Evolutionary conservation across 257 asterid genomes (phyloP), one percentile per base, ranked within the genome.

Genomic region (Nemophila menziesii): DNA sequence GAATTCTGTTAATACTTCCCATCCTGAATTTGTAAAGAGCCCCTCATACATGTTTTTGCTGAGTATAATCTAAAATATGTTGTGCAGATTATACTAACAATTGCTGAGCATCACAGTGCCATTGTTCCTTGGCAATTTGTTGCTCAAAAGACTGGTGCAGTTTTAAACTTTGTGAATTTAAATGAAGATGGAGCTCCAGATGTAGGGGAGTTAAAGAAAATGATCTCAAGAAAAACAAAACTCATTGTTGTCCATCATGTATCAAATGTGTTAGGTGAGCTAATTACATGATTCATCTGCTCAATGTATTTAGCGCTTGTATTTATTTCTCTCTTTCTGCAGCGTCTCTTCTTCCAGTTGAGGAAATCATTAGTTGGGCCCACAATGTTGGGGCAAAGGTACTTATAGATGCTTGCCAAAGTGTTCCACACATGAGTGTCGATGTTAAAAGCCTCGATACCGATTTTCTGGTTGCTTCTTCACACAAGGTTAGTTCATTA

Each of bases 21-120:
- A 26, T 26, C 33, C 10, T 26, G 33, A 10, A 26, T 26, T 26
- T 46, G 33, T 16, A 22, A 17, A 10, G 24, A 22, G n/a, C 20
- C 20, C 16, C 13, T 16, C n/a, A 3, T 7, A 2, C 21, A 26
- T 15, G n/a, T 44, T 24, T 40, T 20, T 60, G 21, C 39, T 47
- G 47, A 43, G 63, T 62, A 38, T 20, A 42, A 54, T 56, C n/a
- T n/a, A n/a, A n/a, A n/a, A n/a, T n/a, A n/a, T 29, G 36, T 20
- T 29, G 51, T 62, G 57, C 82, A 90, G 98, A 70, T 90, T 57
- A 54, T 90, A 39, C 71, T 79, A 37, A 70, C 94, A 40, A 64
- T 90, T 39, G 96, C 94, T 45, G 98, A 90, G 62, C 96, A 85
- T 78, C 98, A 90, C 72, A 90, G 98, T 67, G 77, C 90, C 44